Conservation (phyloP, 768 basidiomycete genomes). For the Leccinum longicurvipes region DNA sequence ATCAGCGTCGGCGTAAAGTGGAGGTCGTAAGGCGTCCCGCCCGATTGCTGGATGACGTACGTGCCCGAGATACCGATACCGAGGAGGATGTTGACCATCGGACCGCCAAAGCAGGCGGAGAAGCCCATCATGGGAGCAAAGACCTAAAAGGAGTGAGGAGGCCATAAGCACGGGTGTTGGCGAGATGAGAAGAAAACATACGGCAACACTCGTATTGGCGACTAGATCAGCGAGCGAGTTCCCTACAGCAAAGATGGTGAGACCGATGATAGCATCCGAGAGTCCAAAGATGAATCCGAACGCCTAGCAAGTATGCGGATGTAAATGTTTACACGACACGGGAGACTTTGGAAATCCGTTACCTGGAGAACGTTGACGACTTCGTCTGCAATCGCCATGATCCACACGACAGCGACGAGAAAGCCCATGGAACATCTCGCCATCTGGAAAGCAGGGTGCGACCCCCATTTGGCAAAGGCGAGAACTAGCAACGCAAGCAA, state of each 20-base stretch:
- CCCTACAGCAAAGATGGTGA: conserved; percentile 95
- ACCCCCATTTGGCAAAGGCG: conserved; percentile 57
- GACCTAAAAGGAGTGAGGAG: conserved; percentile 38
- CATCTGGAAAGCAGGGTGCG: conserved; percentile 55
- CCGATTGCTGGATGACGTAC: conserved; percentile 68
- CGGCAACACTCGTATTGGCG: conserved; percentile 94
- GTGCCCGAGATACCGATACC: conserved; percentile 92
- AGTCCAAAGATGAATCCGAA: conserved; percentile 93
- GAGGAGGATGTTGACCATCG: conserved; percentile 88
- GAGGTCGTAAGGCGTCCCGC: conserved; percentile 57
- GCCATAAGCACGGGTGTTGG: neutral
- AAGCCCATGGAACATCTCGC: conserved; percentile 89
- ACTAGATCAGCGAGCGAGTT: conserved; percentile 97
- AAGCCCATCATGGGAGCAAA: conserved; percentile 95
- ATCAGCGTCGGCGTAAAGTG: conserved; percentile 80
- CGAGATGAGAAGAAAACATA: conserved; percentile 31
- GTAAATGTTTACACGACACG: neutral
- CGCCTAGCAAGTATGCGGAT: conserved; percentile 47
- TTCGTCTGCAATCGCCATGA: conserved; percentile 97
- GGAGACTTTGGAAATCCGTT: conserved; percentile 9
- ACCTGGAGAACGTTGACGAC: conserved; percentile 90
- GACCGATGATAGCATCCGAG: conserved; percentile 94
- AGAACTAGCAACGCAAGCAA: conserved; percentile 53
- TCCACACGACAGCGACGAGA: conserved; percentile 89
- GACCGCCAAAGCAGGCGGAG: conserved; percentile 91